Base-by-base conservation (phyloP, 345 rosid species). In the Eutrema japonicum region DNA sequence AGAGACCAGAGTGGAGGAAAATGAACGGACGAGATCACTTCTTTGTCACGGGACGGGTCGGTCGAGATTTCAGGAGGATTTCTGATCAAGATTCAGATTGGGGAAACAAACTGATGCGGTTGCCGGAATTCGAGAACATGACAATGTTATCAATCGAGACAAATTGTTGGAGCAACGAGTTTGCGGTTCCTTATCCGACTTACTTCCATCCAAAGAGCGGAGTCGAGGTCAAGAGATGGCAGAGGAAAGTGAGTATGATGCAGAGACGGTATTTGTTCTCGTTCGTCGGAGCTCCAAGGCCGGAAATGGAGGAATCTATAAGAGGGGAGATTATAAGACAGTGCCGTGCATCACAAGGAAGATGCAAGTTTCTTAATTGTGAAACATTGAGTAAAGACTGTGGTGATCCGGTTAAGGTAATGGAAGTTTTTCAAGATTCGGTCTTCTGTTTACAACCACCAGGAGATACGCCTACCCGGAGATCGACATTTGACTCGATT, bases 401-500 rank as follows among this genome's bases (percentile, higher is more conserved):
- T 29, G 70, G 77, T 7, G 12, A 72, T 61, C 87, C 84, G 8
- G 61, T 67, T 59, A 76, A 70, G 67, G 82, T 85, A 7, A 80
- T 85, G 29, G 70, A 75, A 8, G 77, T 79, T 35, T 75, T 82
- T 71, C 38, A 60, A 38, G 70, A 78, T 57, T 83, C 85, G 0
- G 76, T 70, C 1, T 87, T 85, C 71, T 85, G 91, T 69, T 55
- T 87, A 46, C 87, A 82, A 62, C 87, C 87, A 7, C 74, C 80
- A 3, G 91, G 91, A n/a, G 91, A 87, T 71, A 83, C 91, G n/a
- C 68, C 53, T 71, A 87, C 85, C 2, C 77, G 91, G 29, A 76
- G 83, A 55, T 85, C 89, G 6, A 77, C 71, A 1, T 87, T 85
- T 58, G 89, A 87, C 62, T 79, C 89, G 10, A 83, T 87, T 12